A percentile compares a stretch with the other conserved stretches of the same genome.
These are phyloP conservation scores for Botrytis medusae DNA, from an alignment of 2,329 filamentous ascomycete species.

Conservation along the genomic window DNA sequence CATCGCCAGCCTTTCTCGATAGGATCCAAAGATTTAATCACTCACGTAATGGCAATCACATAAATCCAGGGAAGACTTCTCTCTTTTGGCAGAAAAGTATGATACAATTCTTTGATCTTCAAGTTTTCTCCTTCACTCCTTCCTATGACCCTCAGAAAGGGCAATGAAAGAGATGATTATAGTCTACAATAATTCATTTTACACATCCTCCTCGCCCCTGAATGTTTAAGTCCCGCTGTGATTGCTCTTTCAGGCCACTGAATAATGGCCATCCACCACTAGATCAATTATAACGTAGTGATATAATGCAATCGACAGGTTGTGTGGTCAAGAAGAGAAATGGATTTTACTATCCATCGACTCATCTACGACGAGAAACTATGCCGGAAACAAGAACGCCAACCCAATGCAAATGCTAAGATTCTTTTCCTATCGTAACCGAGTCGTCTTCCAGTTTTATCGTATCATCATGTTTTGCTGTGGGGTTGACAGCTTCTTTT, in stretches of 20 bases:
- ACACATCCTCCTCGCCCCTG: background rate
- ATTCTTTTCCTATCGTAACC: background rate
- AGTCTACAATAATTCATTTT: constrained; percentile 5
- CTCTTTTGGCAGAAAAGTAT: background rate
- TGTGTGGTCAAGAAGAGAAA: background rate
- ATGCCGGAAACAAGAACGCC: constrained; percentile 6
- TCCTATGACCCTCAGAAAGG: background rate
- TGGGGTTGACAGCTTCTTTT: background rate
- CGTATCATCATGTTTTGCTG: constrained; percentile 20
- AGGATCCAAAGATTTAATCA: background rate
- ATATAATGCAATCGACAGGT: background rate
- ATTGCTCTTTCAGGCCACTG: background rate
- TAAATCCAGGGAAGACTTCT: background rate
- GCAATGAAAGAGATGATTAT: constrained; percentile 2
- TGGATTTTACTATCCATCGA: background rate
- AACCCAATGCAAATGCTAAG: constrained; percentile 14
- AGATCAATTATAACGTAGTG: constrained; percentile 8
- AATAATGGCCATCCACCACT: background rate
- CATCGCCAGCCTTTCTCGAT: too few species aligned
- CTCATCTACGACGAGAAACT: background rate
- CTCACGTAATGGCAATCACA: background rate
- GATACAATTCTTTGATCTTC: constrained; percentile 2
- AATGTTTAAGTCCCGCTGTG: background rate
- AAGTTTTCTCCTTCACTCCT: background rate
- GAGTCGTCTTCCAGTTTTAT: constrained; percentile 12